Base-by-base conservation (phyloP, 1,139 yeast genomes). In the Wickerhamomyces sp. region DNA sequence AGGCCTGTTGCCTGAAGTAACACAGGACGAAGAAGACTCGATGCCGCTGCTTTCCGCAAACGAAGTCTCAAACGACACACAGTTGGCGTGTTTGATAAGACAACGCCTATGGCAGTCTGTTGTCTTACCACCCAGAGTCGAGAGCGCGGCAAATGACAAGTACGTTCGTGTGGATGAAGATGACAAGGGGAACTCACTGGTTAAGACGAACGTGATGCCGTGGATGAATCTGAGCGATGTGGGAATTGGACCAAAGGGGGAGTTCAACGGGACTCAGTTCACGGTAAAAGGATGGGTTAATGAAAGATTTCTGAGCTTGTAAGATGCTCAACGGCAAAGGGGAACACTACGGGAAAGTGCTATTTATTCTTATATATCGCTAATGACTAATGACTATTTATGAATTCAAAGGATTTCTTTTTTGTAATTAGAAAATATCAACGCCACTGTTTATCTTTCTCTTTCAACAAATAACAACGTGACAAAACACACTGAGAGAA, bases 211-310 rank as follows among this genome's bases (percentile, higher is more conserved):
- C 16, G 54, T 54, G 31, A 49, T 63, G 33, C 74, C 74, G 1
- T 68, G 72, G 72, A 52, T 59, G 29, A 44, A 39, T 4, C 26
- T 48, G 20, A 52, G 44, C 2, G 53, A 46, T 35, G 45, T 31
- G 4, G 39, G 21, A 8, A 27, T 49, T 12, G 37, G 40, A 29
- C 49, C 57, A 28, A 32, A 47, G 34, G 49, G 52, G 6, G 35
- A 35, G 13, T 21, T 54, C 8, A 47, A 46, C 22, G 45, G 46
- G n/a, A 49, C 64, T 13, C 78, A 72, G 41, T 72, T 62, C 48
- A 72, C 76, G 5, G 66, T 70, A 11, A 68, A 65, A 42, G 77
- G 78, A 1, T 72, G 77, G 75, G 59, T 68, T 37, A 69, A 68
- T 42, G 52, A 65, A 29, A 54, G 74, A 42, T 72, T 25, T 25